Conservation (phyloP, 257 asterid species). For the Solanum arcanum region DNA sequence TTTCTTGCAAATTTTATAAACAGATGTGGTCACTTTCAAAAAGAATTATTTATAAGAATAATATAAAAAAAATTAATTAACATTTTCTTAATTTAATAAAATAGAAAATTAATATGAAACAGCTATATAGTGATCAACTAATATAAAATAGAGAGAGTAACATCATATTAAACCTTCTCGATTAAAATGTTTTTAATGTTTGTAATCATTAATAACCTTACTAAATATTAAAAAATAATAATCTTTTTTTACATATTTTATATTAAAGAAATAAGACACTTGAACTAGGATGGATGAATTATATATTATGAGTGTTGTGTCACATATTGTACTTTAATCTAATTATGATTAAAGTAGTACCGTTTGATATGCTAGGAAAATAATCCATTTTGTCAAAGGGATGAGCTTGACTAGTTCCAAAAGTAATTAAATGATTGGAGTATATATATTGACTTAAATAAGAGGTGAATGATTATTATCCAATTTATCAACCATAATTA, state of each 20-base stretch:
- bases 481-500: not conserved
- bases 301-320: not conserved
- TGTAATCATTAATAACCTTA: not conserved
- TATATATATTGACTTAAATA: not conserved
- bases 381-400: not conserved
- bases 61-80: too few relatives aligned
- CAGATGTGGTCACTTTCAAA: too few relatives aligned
- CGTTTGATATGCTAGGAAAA: not conserved
- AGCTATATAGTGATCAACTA: too few relatives aligned
- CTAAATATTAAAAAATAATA: too few relatives aligned
- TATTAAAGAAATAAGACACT: not conserved
- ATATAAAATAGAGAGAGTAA: too few relatives aligned
- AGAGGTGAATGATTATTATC: not conserved
- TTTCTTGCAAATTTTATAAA: too few relatives aligned
- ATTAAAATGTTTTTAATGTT: too few relatives aligned
- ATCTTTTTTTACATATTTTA: not conserved
- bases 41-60: too few relatives aligned
- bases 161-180: not conserved
- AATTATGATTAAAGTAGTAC: not conserved
- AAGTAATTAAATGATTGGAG: not conserved
- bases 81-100: too few relatives aligned
- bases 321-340: too few relatives aligned
- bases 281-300: not conserved
- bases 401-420: not conserved
- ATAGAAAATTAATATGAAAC: too few relatives aligned